Conservation (phyloP, 495 filamentous ascomycete genomes). For the Xylaria flabelliformis region DNA sequence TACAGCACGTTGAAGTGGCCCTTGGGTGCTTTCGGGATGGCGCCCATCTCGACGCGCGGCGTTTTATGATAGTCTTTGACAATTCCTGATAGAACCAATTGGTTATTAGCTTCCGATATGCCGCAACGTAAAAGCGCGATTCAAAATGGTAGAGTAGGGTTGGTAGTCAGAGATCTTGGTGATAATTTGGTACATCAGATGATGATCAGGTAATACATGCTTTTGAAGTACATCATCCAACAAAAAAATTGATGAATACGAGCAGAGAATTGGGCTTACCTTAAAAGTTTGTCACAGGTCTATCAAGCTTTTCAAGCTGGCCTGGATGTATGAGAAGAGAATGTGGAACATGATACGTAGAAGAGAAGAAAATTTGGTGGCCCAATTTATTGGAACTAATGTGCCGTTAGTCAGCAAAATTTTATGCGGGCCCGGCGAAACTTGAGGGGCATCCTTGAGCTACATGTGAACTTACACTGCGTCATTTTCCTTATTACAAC, state of each 20-base stretch:
- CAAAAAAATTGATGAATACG: background rate
- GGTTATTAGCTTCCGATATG: conserved; percentile 30
- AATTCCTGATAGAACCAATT: conserved; percentile 6
- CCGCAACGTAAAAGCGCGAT: conserved; percentile 9
- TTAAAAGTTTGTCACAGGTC: background rate
- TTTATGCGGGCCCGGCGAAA: background rate
- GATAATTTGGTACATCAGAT: conserved; percentile 56
- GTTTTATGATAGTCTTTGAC: background rate
- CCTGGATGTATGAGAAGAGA: background rate
- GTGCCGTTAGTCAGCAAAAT: conserved; percentile 1
- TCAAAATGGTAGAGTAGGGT: conserved; percentile 31
- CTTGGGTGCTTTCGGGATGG: conserved; percentile 49
- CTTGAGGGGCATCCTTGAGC: background rate
- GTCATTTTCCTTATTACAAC: background rate
- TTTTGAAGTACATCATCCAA: conserved; percentile 58
- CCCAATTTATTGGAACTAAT: conserved; percentile 14
- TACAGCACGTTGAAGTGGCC: conserved; percentile 83
- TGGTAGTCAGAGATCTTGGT: conserved; percentile 67
- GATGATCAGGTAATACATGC: conserved; percentile 74
- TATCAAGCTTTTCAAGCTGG: conserved; percentile 14
- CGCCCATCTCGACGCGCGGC: conserved; percentile 32
- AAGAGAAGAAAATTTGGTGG: conserved; percentile 7
- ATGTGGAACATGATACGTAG: background rate
- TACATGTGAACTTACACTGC: background rate
- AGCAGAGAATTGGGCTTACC: conserved; percentile 17